Evolutionary conservation across 192 early-diverging fungal species (phyloP).

Genomic region (Backusella tarrabulga): DNA sequence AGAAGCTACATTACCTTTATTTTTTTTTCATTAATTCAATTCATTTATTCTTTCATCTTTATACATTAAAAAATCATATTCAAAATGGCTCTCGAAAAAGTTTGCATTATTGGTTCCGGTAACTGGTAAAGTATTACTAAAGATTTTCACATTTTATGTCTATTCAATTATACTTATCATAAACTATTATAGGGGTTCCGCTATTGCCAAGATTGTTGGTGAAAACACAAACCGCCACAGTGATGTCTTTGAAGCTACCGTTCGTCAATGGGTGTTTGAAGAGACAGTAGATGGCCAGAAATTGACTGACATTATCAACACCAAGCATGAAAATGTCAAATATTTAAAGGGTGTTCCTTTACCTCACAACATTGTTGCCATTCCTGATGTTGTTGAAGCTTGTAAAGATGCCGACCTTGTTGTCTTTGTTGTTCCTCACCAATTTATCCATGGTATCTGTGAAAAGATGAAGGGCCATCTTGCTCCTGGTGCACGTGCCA

Average conservation of each 20-base stretch:
- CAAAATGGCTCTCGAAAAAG: conserved; percentile 57
- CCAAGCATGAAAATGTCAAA: conserved; percentile 88
- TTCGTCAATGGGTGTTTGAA: conserved; percentile 97
- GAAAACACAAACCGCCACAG: conserved; percentile 68
- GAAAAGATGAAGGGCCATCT: conserved; percentile 78
- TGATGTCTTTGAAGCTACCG: conserved; percentile 69
- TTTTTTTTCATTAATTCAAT: not conserved
- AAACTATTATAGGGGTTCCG: conserved; percentile 76
- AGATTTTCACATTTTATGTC: not conserved
- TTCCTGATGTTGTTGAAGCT: conserved; percentile 76
- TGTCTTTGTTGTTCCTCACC: conserved; percentile 94
- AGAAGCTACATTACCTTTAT: not conserved
- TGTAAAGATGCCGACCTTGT: conserved; percentile 85
- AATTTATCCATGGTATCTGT: conserved; percentile 86
- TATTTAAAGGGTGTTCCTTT: conserved; percentile 85
- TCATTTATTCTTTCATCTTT: not conserved
- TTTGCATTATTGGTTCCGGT: conserved; percentile 90
- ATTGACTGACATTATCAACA: conserved; percentile 95
- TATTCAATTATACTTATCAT: not conserved
- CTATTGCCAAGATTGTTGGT: conserved; percentile 90
- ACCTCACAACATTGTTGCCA: conserved; percentile 84
- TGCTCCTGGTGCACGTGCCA: conserved; percentile 73
- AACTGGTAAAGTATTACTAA: conserved; percentile 75
- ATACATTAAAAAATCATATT: not conserved
- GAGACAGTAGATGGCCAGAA: conserved; percentile 81